These are phyloP conservation scores for Prunus campanulata DNA, from an alignment of 306 rosid genomes.

Conservation along the genomic window DNA sequence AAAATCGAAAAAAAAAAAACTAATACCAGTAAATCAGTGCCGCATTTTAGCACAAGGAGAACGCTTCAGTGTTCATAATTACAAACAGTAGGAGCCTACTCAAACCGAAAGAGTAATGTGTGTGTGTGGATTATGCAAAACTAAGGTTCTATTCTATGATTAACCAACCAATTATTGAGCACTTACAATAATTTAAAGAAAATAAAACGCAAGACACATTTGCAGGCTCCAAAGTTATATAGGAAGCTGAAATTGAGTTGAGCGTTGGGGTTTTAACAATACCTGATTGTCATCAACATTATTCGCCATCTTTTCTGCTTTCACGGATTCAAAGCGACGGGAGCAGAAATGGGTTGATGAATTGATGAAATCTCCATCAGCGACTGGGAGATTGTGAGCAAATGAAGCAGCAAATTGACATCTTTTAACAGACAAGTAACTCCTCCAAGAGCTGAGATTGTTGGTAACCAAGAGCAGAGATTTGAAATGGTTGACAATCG, in stretches of 20 bases:
- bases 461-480: conserved; percentile 17
- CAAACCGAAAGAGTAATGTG: no score
- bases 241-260: background rate
- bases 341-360: conserved; percentile 26
- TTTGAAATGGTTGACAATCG: conserved; percentile 35
- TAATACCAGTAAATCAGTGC: no score
- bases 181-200: no score
- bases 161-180: background rate
- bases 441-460: conserved; percentile 2
- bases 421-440: no score
- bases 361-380: background rate
- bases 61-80: no score
- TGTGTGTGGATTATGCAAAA: no score
- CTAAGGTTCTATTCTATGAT: no score
- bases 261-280: background rate
- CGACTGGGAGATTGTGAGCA: conserved; percentile 13
- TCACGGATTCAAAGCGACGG: conserved; percentile 44
- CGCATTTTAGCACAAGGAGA: no score
- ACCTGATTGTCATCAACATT: conserved; percentile 50
- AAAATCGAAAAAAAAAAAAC: no score
- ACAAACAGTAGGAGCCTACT: no score
- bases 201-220: background rate
- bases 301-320: conserved; percentile 28
- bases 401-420: conserved; percentile 3
- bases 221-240: background rate